These are phyloP conservation scores for Cladosporium sp. DNA, from an alignment of 2,329 filamentous ascomycete species.

Conservation along the genomic window DNA sequence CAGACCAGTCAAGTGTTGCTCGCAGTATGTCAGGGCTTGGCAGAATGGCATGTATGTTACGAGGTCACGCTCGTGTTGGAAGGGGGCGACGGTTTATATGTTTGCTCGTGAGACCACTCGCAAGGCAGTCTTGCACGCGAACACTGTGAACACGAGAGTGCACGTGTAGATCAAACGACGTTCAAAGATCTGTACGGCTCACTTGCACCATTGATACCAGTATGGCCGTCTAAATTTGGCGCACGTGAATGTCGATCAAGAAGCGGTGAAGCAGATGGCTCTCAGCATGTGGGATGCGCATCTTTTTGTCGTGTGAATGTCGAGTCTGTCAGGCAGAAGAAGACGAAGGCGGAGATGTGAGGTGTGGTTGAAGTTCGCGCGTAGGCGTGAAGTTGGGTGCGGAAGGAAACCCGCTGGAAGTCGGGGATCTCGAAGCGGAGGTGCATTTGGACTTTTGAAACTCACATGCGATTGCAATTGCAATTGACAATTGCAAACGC, in stretches of 20 bases:
- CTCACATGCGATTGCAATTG: conserved; percentile 12
- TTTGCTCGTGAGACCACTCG: not conserved
- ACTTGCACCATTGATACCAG: not conserved
- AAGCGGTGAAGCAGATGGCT: not conserved
- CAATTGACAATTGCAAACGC: not conserved
- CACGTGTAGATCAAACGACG: not conserved
- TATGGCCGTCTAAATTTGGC: not conserved
- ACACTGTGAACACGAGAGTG: not conserved
- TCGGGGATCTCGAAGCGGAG: not conserved
- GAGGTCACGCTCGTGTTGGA: not conserved
- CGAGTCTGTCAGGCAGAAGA: not conserved
- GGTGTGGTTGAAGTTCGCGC: conserved; percentile 13
- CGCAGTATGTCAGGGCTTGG: not conserved
- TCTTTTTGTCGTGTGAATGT: not conserved
- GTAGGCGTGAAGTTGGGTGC: not conserved
- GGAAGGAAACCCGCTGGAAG: conserved; percentile 2
- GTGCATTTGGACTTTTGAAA: conserved; percentile 15
- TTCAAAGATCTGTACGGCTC: conserved; percentile 1
- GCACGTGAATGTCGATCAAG: conserved; percentile 5
- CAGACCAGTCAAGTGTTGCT: not conserved
- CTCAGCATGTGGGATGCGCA: conserved; percentile 15
- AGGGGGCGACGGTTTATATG: not conserved
- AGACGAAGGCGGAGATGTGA: not conserved
- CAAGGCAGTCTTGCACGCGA: not conserved
- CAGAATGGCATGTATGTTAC: not conserved